These are phyloP conservation scores for Lantana camara DNA, from an alignment of 257 asterid genomes.

Conservation along the genomic window DNA sequence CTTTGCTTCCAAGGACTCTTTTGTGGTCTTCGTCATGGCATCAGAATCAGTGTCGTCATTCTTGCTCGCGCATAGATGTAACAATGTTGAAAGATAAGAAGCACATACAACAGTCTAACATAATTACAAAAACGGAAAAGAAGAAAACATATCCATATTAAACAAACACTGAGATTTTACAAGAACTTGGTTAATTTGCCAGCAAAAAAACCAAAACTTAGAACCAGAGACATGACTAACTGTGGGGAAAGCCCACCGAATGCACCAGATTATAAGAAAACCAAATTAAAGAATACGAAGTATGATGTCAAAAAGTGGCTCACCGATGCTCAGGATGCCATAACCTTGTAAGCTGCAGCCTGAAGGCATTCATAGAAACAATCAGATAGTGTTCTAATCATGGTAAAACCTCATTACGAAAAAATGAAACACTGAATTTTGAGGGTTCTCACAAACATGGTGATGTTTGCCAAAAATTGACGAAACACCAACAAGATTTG, in stretches of 20 bases:
- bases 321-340: conserved; percentile 62
- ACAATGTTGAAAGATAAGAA: conserved; percentile 8
- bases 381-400: conserved; percentile 30
- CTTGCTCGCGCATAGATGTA: conserved; percentile 46
- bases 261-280: conserved; percentile 14
- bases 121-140: not conserved
- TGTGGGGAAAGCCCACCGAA: not conserved
- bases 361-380: conserved; percentile 28
- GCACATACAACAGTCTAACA: not conserved
- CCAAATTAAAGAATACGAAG: not conserved
- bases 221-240: not conserved
- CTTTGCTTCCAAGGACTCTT: conserved; percentile 75
- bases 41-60: conserved; percentile 65
- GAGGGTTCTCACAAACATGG: no score
- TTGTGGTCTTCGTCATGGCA: conserved; percentile 82
- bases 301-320: conserved; percentile 33
- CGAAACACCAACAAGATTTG: no score
- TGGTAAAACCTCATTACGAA: no score
- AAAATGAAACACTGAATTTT: no score
- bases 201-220: conserved; percentile 3
- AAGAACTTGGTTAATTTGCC: conserved; percentile 2
- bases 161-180: not conserved
- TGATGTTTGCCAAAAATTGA: no score
- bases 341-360: conserved; percentile 64
- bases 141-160: not conserved